These are phyloP conservation scores for Polygonum maritimum DNA, from an alignment of 148 eudicot genomes.

Conservation along the genomic window DNA sequence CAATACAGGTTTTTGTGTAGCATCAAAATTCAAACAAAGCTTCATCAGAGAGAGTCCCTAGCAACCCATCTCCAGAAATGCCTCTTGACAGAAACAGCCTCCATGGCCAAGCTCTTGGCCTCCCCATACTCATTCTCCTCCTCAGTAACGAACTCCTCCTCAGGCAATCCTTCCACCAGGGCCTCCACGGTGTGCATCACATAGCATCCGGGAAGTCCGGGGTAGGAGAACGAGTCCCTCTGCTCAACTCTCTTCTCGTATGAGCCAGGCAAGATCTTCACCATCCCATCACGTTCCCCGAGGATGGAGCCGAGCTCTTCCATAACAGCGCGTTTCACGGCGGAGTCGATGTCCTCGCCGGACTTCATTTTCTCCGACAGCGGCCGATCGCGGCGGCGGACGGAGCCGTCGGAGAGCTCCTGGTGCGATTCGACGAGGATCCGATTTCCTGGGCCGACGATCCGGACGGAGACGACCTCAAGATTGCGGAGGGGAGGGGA, in stretches of 20 bases:
- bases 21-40: not conserved
- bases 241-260: constrained; percentile 77
- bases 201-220: constrained; percentile 88
- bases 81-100: constrained; percentile 56
- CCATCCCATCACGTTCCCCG: constrained; percentile 13
- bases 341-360: constrained; percentile 52
- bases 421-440: constrained; percentile 66
- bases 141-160: constrained; percentile 63
- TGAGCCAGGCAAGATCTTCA: constrained; percentile 42
- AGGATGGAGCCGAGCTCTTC: constrained; percentile 74
- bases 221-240: constrained; percentile 73
- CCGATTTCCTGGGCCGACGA: constrained; percentile 16
- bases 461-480: constrained; percentile 51
- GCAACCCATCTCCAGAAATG: constrained; percentile 96
- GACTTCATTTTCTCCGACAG: constrained; percentile 25
- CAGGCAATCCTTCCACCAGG: constrained; percentile 71
- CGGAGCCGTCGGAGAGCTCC: constrained; percentile 63
- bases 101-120: constrained; percentile 18
- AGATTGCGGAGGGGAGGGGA: constrained; percentile 67
- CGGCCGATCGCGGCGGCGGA: constrained; percentile 43
- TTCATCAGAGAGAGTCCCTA: constrained; percentile 31
- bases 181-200: constrained; percentile 80
- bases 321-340: constrained; percentile 51
- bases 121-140: constrained; percentile 61
- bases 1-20: not conserved